Evolutionary conservation across 305 asterid genomes (phyloP), one percentile per base, ranked within the genome.

Genomic region (Stenogyne calaminthoides): DNA sequence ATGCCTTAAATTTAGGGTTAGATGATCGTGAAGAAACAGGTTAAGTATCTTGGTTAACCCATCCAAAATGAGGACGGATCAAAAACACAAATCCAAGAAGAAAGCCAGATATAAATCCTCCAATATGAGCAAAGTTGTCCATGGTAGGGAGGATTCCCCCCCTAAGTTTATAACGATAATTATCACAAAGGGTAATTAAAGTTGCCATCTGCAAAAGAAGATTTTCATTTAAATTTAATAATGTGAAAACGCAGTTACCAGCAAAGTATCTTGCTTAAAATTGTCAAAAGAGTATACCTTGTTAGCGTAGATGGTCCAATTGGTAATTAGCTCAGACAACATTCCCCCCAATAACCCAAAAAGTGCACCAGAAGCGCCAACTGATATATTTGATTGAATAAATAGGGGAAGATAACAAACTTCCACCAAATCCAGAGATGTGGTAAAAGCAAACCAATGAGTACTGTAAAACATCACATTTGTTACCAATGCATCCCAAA

Each of bases 341-440:
- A 87, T 87, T 69, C 78, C 92, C 72, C 92, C 92, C 73, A 84
- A 68, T 63, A 87, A 75, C 55, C 92, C 92, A 18, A 87, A 87
- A 51, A 87, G 86, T 6, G 92, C 92, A 51, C 92, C 92, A 29
- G 92, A 87, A 46, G 92, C 92, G 20, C 92, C 92, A 1, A 85
- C 92, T 2, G 92, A 87, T 73, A 81, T 78, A 56, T 77, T 85
- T 10, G 82, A 62, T 62, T 81, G 85, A 64, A 87, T 82, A 70
- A 87, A 87, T 59, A 85, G 89, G 65, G n/a, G 86, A 77, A 9
- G 92, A 87, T 36, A 87, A 20, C 75, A 87, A 70, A 64, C 92
- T 87, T 68, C 92, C 92, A 16, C 92, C 92, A 8, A 87, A 63
- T 67, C 92, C 92, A 32, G 92, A 83, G 15, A 87, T 74, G 66